Conservation (phyloP, 2,329 filamentous ascomycete genomes). For the Ceratocystis variospora region DNA sequence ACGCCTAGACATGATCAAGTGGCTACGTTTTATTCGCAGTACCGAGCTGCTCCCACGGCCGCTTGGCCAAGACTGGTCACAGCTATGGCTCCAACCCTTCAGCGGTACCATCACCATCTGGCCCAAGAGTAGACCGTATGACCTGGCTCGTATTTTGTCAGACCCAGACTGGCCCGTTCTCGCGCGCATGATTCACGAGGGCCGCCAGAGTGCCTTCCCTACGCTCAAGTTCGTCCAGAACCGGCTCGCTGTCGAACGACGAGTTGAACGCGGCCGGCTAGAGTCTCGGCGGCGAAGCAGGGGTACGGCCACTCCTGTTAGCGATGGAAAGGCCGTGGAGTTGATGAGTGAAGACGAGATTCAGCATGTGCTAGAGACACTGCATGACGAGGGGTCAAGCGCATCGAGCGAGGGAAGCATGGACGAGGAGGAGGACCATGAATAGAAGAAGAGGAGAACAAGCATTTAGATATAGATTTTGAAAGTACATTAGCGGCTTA, state of each 20-base stretch:
- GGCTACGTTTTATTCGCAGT: conserved; percentile 87
- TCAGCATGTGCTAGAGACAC: conserved; percentile 31
- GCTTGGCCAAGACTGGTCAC: conserved; percentile 88
- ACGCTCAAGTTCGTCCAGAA: conserved; percentile 87
- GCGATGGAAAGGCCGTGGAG: conserved; percentile 37
- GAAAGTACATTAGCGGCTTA: background rate
- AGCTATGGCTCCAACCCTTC: conserved; percentile 92
- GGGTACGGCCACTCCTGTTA: too few relatives aligned
- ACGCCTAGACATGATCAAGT: conserved; percentile 93
- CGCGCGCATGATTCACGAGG: conserved; percentile 78
- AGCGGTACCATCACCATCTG: conserved; percentile 92
- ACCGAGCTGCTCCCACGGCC: conserved; percentile 82
- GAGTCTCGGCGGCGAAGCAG: conserved; percentile 32
- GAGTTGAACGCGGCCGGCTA: conserved; percentile 45
- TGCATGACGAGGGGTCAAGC: conserved; percentile 22
- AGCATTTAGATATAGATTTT: background rate
- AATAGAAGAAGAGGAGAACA: background rate
- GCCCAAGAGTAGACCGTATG: conserved; percentile 65
- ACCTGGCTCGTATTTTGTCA: conserved; percentile 74
- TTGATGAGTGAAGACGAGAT: conserved; percentile 50
- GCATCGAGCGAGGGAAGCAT: conserved; percentile 7
- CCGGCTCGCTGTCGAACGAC: conserved; percentile 65
- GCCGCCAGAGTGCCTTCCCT: conserved; percentile 78
- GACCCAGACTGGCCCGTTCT: conserved; percentile 66
- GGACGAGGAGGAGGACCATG: conserved; percentile 13